phyloP scores from a whole-genome alignment of 1,284 basidiomycete species.

The Salmacisia buchloeana region DNA sequence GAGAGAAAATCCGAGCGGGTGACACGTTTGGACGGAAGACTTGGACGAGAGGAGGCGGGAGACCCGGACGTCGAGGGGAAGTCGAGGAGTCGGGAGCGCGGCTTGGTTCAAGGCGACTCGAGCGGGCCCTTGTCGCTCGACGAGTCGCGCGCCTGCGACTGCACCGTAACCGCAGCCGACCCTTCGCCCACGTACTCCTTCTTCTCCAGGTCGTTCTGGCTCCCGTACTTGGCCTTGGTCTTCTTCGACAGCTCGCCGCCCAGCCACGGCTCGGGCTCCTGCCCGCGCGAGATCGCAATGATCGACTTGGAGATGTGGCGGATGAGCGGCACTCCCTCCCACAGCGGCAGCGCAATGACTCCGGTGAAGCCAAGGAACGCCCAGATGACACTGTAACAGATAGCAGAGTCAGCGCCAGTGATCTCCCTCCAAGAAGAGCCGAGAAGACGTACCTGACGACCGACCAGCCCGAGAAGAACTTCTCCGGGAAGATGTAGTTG shows the following conservation, averaged over 20 bases:
- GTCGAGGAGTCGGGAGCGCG: too few species aligned
- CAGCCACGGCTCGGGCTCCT: neutral
- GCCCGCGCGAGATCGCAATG: neutral
- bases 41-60: too few species aligned
- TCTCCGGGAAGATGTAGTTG: conserved; percentile 41
- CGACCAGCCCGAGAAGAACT: conserved; percentile 47
- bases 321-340: conserved; percentile 35
- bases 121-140: neutral
- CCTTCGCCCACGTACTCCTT: conserved; percentile 5
- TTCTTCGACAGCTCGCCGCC: neutral
- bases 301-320: conserved; percentile 15
- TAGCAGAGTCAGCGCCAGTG: neutral
- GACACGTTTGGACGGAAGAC: too few species aligned
- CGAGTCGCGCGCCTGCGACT: neutral
- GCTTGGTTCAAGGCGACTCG: neutral
- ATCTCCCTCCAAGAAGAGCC: neutral
- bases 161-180: neutral
- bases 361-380: conserved; percentile 32
- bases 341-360: conserved; percentile 36
- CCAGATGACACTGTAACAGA: conserved; percentile 30
- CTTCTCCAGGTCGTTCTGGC: neutral
- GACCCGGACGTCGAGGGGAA: too few species aligned
- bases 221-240: neutral
- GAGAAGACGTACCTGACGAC: conserved; percentile 20
- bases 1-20: too few species aligned